Evolutionary conservation across 768 basidiomycete species (phyloP), one percentile per base, ranked within the genome.

Genomic region (Lepiota venenata): DNA sequence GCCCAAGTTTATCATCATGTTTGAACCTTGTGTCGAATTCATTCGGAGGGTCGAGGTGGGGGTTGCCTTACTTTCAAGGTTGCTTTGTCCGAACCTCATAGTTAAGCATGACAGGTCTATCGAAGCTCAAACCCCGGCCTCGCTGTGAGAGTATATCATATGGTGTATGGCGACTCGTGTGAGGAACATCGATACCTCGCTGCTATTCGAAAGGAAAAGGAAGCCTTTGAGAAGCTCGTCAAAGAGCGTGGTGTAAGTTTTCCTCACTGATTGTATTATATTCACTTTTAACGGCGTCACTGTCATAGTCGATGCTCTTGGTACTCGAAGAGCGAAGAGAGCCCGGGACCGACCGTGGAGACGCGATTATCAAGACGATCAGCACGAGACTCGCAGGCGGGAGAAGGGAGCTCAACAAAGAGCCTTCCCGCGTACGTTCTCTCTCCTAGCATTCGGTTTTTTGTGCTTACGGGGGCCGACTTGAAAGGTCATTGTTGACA

Each of bases 151-250:
- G 88, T 98, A 2, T 98, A 98, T 69, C 94, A 98, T 66, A 88
- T 97, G 88, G 74, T 93, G n/a, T 98, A 98, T 69, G 79, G 84
- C 52, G 83, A 90, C 62, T 95, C 92, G 45, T 89, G 88, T 58
- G 97, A 99, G 67, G 97, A 99, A 62, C 93, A 96, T 68, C 91
- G 91, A 66, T 99, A 97, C 68, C 79, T 99, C 27, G 87, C 90
- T 25, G 88, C 85, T 2, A 80, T 98, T 27, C 76, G 93, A 45
- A 83, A 85, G 56, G 97, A 99, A 73, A 98, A 97, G 66, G 90
- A 96, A 49, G 85, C 93, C 0, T 98, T 98, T 62, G 91, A 97
- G 69, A 78, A 85, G 53, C 71, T 99, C 20, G 98, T 99, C 67
- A 88, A 85, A 63, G 97, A 98, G 70, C 82, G 91, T 45, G 91